Evolutionary conservation across 345 rosid species (phyloP).

Genomic region (Populus euphratica): DNA sequence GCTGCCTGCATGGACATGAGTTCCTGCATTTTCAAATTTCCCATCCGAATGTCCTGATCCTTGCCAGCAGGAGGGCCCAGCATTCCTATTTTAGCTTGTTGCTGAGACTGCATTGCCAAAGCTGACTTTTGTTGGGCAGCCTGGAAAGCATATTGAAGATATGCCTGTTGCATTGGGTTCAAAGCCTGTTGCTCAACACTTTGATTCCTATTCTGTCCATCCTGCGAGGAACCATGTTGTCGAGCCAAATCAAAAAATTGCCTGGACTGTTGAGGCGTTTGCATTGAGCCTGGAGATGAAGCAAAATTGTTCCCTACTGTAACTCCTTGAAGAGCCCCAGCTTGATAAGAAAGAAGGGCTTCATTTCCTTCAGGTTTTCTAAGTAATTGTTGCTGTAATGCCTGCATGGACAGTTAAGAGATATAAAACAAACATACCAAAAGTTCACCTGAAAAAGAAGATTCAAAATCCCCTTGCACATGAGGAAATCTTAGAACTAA

Average conservation of each 20-base stretch:
- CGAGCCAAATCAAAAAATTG: slow-evolving; percentile 72
- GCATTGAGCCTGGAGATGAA: slow-evolving; percentile 68
- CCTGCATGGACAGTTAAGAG: slow-evolving; percentile 35
- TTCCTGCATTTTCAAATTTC: slow-evolving; percentile 80
- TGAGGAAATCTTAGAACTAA: neutral
- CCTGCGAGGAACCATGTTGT: slow-evolving; percentile 68
- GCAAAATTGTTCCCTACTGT: slow-evolving; percentile 63
- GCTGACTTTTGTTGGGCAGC: slow-evolving; percentile 62
- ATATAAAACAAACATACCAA: neutral
- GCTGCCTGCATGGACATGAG: slow-evolving; percentile 63
- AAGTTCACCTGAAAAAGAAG: neutral
- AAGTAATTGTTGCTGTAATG: slow-evolving; percentile 50
- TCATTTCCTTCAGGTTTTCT: slow-evolving; percentile 79
- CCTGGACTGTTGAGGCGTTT: slow-evolving; percentile 75
- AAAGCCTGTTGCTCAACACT: slow-evolving; percentile 57
- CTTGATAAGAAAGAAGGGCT: slow-evolving; percentile 68
- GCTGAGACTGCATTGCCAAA: slow-evolving; percentile 48
- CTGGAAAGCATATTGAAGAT: slow-evolving; percentile 71
- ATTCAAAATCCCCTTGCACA: neutral
- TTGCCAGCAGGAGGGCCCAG: slow-evolving; percentile 49
- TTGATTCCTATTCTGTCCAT: slow-evolving; percentile 58
- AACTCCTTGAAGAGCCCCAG: slow-evolving; percentile 64
- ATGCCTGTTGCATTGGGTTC: slow-evolving; percentile 82
- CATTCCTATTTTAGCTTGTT: slow-evolving; percentile 77
- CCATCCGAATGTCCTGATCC: slow-evolving; percentile 63